Base-by-base conservation (phyloP, 2,329 filamentous ascomycete genomes). In the Cytospora piceae region DNA sequence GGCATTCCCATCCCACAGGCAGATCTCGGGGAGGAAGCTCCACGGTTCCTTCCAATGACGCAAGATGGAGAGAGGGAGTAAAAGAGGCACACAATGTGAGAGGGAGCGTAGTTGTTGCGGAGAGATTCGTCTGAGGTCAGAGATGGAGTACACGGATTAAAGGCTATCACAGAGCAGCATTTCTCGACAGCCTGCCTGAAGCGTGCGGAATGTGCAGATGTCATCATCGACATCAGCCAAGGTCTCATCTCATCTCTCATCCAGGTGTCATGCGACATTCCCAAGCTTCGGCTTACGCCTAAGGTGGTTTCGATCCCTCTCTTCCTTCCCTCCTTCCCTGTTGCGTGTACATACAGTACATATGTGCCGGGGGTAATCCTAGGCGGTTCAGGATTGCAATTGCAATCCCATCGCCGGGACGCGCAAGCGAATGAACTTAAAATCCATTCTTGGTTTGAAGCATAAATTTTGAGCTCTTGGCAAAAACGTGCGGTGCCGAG, bases 401-500 rank as follows among this genome's bases (percentile, higher is more conserved):
- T 55, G 61, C 61, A 57, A 67, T 64, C 57, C 37, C 65, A 20
- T 51, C 20, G 34, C 53, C 52, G 22, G 46, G 56, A 57, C 22
- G 9, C 46, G 39, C 65, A 64, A 67, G 61, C 65, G 65, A 67
- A 15, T 56, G 61, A 67, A 60, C 57, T 67, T 67, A 67, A 64
- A 67, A 67, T 54, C 57, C 61, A 58, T 67, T 64, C 61, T 63
- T 64, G 56, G 27, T 32, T 51, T 64, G 39, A 63, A 57, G 61
- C 61, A 55, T 52, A 63, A 63, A 57, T 57, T 58, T 27, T 46
- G 32, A 63, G 53, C 56, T 46, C 39, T 29, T 52, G 34, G 54
- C 17, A 42, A 54, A 49, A 31, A 17, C 39, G 46, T 60, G 63
- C 42, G 51, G 39, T 42, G 52, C 58, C 24, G 17, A 29, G 49